These are phyloP conservation scores for Pilasporangium apinafurcum DNA, from an alignment of 352 stramenopile genomes.

Conservation along the genomic window DNA sequence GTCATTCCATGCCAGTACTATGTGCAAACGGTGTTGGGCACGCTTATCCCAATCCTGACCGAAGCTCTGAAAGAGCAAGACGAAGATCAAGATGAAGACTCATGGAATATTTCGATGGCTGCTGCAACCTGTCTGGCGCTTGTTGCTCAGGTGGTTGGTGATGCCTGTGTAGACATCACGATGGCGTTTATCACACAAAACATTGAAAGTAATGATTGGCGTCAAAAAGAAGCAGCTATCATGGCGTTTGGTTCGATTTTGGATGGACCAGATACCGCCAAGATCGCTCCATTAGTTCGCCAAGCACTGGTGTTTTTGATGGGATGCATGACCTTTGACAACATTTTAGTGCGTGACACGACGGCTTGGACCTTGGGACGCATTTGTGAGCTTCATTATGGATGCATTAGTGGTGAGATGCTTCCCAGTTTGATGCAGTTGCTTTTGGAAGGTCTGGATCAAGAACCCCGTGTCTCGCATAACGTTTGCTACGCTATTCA, in stretches of 20 bases:
- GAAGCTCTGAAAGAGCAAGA: conserved; percentile 95
- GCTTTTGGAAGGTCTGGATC: conserved; percentile 78
- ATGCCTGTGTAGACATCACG: conserved; percentile 87
- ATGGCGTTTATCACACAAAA: conserved; percentile 94
- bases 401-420: conserved; percentile 86
- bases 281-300: conserved; percentile 89
- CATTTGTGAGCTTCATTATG: conserved; percentile 94
- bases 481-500: conserved; percentile 96
- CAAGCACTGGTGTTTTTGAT: conserved; percentile 93
- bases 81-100: conserved; percentile 91
- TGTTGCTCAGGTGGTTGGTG: conserved; percentile 90
- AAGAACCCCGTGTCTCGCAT: conserved; percentile 88
- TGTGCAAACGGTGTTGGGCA: conserved; percentile 79
- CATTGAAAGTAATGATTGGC: conserved; percentile 94
- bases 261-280: conserved; percentile 87
- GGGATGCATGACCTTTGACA: conserved; percentile 85
- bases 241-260: conserved; percentile 97
- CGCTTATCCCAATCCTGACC: conserved; percentile 90
- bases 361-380: conserved; percentile 94
- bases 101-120: conserved; percentile 93
- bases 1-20: conserved; percentile 83
- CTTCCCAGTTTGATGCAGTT: conserved; percentile 86
- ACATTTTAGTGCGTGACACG: conserved; percentile 94
- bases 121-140: conserved; percentile 90
- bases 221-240: conserved; percentile 92